Conservation (phyloP, 2,329 filamentous ascomycete genomes). For the Colletotrichum sojae region DNA sequence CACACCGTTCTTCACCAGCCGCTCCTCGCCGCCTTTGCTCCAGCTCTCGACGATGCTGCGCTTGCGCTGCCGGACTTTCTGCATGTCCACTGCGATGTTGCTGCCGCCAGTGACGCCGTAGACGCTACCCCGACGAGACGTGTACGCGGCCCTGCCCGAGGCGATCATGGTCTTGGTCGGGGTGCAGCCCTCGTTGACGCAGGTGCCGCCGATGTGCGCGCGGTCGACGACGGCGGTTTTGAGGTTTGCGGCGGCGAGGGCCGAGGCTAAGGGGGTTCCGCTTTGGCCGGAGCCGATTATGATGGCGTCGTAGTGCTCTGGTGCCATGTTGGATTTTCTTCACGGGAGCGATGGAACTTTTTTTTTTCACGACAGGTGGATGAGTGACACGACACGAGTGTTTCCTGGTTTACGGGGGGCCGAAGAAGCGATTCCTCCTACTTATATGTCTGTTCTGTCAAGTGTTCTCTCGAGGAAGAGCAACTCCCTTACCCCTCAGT, state of each 20-base stretch:
- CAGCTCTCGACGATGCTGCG: conserved; percentile 67
- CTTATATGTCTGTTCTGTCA: not conserved
- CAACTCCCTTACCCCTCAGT: not conserved
- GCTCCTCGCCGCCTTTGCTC: conserved; percentile 60
- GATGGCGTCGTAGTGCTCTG: conserved; percentile 54
- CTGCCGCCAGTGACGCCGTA: conserved; percentile 59
- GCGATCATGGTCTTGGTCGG: conserved; percentile 71
- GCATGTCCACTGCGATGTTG: conserved; percentile 60
- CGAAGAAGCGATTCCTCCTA: too few species aligned
- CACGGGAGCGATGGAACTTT: too few species aligned
- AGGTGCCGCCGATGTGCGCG: conserved; percentile 66
- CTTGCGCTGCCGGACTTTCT: conserved; percentile 65
- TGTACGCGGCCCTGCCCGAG: conserved; percentile 64
- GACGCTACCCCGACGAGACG: conserved; percentile 55
- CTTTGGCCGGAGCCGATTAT: conserved; percentile 68
- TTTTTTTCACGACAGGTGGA: too few species aligned
- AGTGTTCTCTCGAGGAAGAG: too few species aligned
- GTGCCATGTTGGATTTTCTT: too few species aligned
- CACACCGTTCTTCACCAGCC: conserved; percentile 57
- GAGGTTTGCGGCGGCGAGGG: conserved; percentile 60
- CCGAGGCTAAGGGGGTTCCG: conserved; percentile 64
- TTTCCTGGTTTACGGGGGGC: too few species aligned
- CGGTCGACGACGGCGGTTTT: conserved; percentile 64
- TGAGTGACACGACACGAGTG: too few species aligned
- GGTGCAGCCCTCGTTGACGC: conserved; percentile 69